These are phyloP conservation scores for Malassezia nana DNA, from an alignment of 1,284 basidiomycete species.

Conservation along the genomic window DNA sequence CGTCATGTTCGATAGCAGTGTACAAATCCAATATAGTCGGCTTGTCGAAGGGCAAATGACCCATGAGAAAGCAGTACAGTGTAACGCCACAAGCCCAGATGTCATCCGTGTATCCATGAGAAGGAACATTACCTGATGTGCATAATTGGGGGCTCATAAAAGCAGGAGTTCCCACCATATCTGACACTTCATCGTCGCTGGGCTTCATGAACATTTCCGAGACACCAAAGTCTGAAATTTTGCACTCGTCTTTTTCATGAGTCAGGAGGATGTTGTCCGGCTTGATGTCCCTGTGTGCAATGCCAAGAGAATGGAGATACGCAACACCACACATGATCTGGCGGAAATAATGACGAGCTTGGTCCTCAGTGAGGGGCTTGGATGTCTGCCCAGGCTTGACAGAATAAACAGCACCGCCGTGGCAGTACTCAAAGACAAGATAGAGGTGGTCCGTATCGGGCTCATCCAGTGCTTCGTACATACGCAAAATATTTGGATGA, in stretches of 20 bases:
- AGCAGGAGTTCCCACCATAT: constrained; percentile 53
- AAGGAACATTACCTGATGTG: constrained; percentile 24
- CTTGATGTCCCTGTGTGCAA: constrained; percentile 54
- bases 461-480: constrained; percentile 56
- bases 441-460: constrained; percentile 53
- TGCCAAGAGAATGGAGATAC: constrained; percentile 55
- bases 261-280: constrained; percentile 55
- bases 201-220: constrained; percentile 53
- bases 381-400: constrained; percentile 42
- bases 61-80: constrained; percentile 54
- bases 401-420: constrained; percentile 53
- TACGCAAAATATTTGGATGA: constrained; percentile 51
- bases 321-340: constrained; percentile 54
- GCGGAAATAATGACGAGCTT: constrained; percentile 52
- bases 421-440: constrained; percentile 49
- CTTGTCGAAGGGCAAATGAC: constrained; percentile 53
- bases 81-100: constrained; percentile 56
- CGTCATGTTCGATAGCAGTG: constrained; percentile 50
- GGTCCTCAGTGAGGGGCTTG: constrained; percentile 41
- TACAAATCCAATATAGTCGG: constrained; percentile 53
- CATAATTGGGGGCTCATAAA: constrained; percentile 55
- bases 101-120: constrained; percentile 53
- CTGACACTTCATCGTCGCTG: constrained; percentile 51
- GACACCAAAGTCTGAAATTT: constrained; percentile 56
- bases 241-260: constrained; percentile 52